Conservation (phyloP, 805 yeast genomes). For the Myxozyma udenii region DNA sequence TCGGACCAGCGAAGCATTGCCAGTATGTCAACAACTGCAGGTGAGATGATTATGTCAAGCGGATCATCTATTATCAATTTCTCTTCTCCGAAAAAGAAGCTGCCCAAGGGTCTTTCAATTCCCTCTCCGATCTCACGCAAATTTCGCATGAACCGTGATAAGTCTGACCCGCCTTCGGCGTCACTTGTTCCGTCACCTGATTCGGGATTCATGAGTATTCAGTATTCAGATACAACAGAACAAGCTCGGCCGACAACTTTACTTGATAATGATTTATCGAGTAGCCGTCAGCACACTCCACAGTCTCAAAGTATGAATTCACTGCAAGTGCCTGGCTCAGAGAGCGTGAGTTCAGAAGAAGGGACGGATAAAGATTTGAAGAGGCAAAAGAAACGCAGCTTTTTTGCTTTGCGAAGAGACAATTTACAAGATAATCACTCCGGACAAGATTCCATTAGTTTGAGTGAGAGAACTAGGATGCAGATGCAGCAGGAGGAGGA, state of each 20-base stretch:
- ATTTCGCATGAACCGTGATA: background rate
- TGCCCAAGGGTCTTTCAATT: slow-evolving; percentile 12
- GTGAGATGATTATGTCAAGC: too few relatives aligned
- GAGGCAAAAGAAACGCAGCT: slow-evolving; percentile 53
- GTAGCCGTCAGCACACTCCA: too few relatives aligned
- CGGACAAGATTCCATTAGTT: background rate
- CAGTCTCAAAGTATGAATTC: background rate
- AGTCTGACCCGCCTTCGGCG: too few relatives aligned
- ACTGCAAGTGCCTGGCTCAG: background rate
- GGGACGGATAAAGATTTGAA: slow-evolving; percentile 42
- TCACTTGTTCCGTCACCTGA: background rate
- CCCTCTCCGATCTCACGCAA: slow-evolving; percentile 18
- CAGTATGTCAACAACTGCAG: background rate
- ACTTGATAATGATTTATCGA: background rate
- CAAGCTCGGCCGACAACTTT: background rate
- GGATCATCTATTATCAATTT: background rate
- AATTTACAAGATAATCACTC: background rate
- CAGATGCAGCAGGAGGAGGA: slow-evolving; percentile 22
- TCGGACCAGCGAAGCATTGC: slow-evolving; percentile 13
- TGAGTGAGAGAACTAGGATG: background rate
- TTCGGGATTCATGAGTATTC: background rate
- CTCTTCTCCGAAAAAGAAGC: slow-evolving; percentile 13
- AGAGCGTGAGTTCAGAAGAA: slow-evolving; percentile 19
- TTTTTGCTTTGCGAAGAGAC: slow-evolving; percentile 51
- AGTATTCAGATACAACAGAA: background rate